Conservation (phyloP, 1,139 yeast genomes). For the Pichia sp. region DNA sequence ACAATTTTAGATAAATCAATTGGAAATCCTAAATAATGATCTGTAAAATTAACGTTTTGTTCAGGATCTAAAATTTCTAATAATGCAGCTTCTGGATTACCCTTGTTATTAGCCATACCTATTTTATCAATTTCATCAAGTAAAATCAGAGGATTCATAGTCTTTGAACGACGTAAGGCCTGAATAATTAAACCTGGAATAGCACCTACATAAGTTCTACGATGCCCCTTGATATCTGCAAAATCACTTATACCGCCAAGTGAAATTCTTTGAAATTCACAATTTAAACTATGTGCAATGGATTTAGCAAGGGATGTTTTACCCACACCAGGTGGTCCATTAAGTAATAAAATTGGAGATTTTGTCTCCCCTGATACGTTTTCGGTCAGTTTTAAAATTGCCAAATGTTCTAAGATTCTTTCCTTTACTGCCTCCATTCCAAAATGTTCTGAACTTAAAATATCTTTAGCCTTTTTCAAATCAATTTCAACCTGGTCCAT, state of each 20-base stretch:
- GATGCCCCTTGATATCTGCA: slow-evolving; percentile 86
- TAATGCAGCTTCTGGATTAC: slow-evolving; percentile 90
- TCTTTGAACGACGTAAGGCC: slow-evolving; percentile 69
- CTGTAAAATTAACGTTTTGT: slow-evolving; percentile 72
- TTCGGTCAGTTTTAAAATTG: slow-evolving; percentile 55
- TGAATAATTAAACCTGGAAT: slow-evolving; percentile 86
- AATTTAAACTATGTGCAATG: slow-evolving; percentile 71
- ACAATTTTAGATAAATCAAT: slow-evolving; percentile 78
- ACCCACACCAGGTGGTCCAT: slow-evolving; percentile 96
- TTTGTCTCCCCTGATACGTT: slow-evolving; percentile 9
- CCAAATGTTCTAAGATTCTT: slow-evolving; percentile 73
- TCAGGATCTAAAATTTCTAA: slow-evolving; percentile 90
- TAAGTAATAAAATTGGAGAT: slow-evolving; percentile 73
- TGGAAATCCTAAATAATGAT: slow-evolving; percentile 85
- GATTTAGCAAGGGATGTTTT: slow-evolving; percentile 87
- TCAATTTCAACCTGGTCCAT: slow-evolving; percentile 36
- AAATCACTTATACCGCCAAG: slow-evolving; percentile 89
- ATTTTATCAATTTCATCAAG: slow-evolving; percentile 89
- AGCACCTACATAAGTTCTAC: slow-evolving; percentile 90
- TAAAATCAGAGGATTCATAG: slow-evolving; percentile 84
- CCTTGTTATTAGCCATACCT: slow-evolving; percentile 55
- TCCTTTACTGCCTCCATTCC: slow-evolving; percentile 80
- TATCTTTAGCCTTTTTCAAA: slow-evolving; percentile 48
- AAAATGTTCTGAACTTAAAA: slow-evolving; percentile 74
- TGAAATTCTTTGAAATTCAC: slow-evolving; percentile 78